A percentile compares a stretch with the other conserved stretches of the same genome.
Conservation (phyloP, 2,329 filamentous ascomycete species). For the Uncinocarpus reesii region DNA sequence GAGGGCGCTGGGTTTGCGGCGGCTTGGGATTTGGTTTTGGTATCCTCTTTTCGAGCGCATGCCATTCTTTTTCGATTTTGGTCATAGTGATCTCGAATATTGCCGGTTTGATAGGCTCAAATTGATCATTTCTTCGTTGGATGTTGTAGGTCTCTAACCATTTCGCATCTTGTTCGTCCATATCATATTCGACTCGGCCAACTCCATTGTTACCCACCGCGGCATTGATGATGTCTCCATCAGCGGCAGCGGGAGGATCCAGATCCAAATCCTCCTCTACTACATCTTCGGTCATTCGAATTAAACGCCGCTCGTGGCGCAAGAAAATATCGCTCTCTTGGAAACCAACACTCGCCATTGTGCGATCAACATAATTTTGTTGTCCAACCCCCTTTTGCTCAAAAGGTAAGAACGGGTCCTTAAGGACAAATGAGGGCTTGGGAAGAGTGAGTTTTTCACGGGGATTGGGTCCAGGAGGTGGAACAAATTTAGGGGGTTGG, state of each 20-base stretch:
- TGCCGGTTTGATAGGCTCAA: constrained; percentile 78
- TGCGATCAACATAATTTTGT: constrained; percentile 85
- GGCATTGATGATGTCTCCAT: constrained; percentile 47
- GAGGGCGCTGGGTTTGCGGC: constrained; percentile 82
- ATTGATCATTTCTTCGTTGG: constrained; percentile 60
- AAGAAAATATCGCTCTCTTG: constrained; percentile 88
- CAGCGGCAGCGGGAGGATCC: constrained; percentile 44
- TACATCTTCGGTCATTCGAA: constrained; percentile 51
- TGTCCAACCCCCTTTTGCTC: constrained; percentile 79
- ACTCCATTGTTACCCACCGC: constrained; percentile 45
- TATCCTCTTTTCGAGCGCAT: constrained; percentile 88
- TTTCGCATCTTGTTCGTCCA: constrained; percentile 98
- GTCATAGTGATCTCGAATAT: constrained; percentile 97
- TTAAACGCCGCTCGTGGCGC: constrained; percentile 61
- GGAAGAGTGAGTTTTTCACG: constrained; percentile 41
- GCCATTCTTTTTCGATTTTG: constrained; percentile 98
- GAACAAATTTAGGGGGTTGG: constrained; percentile 43
- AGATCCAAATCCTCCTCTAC: constrained; percentile 55
- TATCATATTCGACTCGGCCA: constrained; percentile 92
- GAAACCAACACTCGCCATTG: constrained; percentile 92
- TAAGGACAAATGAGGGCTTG: constrained; percentile 39
- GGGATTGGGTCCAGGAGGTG: constrained; percentile 41
- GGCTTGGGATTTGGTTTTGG: constrained; percentile 95
- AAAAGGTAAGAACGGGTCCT: constrained; percentile 40
- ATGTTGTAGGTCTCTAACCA: constrained; percentile 82